These are phyloP conservation scores for Pistacia atlantica DNA, from an alignment of 345 rosid genomes.

Conservation along the genomic window DNA sequence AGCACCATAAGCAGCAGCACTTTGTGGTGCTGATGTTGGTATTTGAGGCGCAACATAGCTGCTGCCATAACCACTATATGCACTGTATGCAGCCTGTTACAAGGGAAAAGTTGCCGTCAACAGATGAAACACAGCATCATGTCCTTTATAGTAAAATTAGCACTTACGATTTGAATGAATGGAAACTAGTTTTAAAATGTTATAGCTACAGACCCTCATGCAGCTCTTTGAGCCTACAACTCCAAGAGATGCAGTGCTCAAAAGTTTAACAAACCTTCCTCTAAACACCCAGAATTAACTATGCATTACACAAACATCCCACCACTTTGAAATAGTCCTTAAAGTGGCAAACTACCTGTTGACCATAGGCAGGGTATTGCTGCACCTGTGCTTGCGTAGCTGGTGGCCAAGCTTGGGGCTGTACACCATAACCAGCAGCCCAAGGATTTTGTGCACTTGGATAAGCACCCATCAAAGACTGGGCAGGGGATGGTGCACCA, in stretches of 20 bases:
- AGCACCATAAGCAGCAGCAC: slow-evolving; percentile 60
- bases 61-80: slow-evolving; percentile 71
- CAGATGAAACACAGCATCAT: neutral
- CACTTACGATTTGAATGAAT: neutral
- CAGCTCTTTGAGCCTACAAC: slow-evolving; percentile 1
- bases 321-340: neutral
- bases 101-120: neutral
- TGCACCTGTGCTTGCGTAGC: slow-evolving; percentile 63
- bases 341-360: slow-evolving; percentile 51
- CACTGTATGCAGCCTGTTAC: slow-evolving; percentile 70
- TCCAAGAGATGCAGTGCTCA: neutral
- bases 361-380: slow-evolving; percentile 79
- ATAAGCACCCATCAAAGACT: slow-evolving; percentile 69
- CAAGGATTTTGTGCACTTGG: slow-evolving; percentile 78
- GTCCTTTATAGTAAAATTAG: neutral
- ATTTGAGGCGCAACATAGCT: slow-evolving; percentile 67
- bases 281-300: neutral
- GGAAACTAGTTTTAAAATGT: neutral
- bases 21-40: slow-evolving; percentile 70
- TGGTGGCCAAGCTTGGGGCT: slow-evolving; percentile 91
- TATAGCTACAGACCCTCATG: neutral
- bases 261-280: neutral
- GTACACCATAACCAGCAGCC: slow-evolving; percentile 77
- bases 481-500: slow-evolving; percentile 57
- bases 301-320: neutral